Base-by-base conservation (phyloP, 1,284 basidiomycete species). In the Rhodotorula sp. region DNA sequence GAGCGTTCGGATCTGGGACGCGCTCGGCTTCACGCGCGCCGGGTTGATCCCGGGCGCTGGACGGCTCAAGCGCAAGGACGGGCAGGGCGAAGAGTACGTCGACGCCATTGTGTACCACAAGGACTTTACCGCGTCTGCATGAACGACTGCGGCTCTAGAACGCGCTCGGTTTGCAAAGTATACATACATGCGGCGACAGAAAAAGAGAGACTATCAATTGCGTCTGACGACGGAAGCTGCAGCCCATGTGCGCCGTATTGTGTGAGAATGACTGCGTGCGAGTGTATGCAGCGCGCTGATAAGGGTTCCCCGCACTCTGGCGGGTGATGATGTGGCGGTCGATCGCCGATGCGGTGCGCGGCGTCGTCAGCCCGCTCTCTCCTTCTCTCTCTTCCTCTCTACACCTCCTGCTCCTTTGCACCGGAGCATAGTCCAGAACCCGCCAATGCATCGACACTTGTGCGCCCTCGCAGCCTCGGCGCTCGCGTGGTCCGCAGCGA, bases 1-100 rank as follows among this genome's bases (percentile, higher is more conserved):
- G 20, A 89, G 87, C 66, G 81, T 90, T 69, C 88, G 79, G 76
- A 84, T 96, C 58, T 98, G 95, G 94, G 93, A 97, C 75, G 82
- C 84, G 45, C 84, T 95, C 1, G 88, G 88, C 14, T 97, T 98
- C 82, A 85, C 83, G 22, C 89, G 90, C 72, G 90, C 88, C 2
- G 95, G 95, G 0, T 80, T 87, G 62, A 91, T 97, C 72, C 95
- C 94, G 20, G 84, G 87, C 56, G 95, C 93, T 0, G 95, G 95
- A 1, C 83, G 88, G 62, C 82, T 97, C 55, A 87, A 83, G 79
- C 86, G 37, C 83, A 82, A 60, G 87, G 90, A 77, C 78, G 80
- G 82, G 1, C 87, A 87, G 33, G 72, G 67, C 22, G 93, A 95
- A 78, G 91, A 93, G 79, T 94, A 89, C 76, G 88, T 93, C 10